Evolutionary conservation across 331 rosid genomes (phyloP), one percentile per base, ranked within the genome.

Genomic region (Ulmus americana): DNA sequence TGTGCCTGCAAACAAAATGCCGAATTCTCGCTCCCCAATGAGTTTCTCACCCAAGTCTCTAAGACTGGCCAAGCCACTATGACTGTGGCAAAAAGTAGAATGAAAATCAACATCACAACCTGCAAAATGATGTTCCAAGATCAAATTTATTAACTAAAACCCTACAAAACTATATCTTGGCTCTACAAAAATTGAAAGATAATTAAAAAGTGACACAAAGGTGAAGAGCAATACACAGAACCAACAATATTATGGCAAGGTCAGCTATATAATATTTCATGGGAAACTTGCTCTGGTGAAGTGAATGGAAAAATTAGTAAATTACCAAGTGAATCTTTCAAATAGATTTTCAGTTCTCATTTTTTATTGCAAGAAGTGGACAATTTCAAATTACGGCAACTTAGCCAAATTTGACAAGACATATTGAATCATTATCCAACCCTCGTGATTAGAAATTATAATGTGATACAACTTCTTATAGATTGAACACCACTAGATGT

Each of bases 61-160:
- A 74, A 85, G 76, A 74, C 86, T 86, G 67, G 97, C 97, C 77
- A 92, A 70, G 65, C 97, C 96, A 79, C 97, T 88, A 65, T 92
- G 97, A 71, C 90, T 48, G 63, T 6, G 3, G 94, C 97, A 82
- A 92, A 92, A 71, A 86, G 75, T 63, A 79, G 74, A 65, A 76
- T 79, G 18, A 92, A 81, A 70, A 75, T 48, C 79, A 92, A 63
- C 89, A 92, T 83, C 66, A 85, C 89, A 65, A 88, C 88, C 96
- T 92, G 89, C 86, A 73, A 13, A 64, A 65, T 61, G 65, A 66
- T 56, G 70, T 68, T 61, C 60, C 60, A 79, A 60, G 49, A 38
- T 76, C 55, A 75, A 69, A 44, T 22, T 56, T 20, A 62, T 53
- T 13, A 51, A 67, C 60, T 39, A 74, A 68, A 60, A 71, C 47